These are phyloP conservation scores for Amaranthus palmeri DNA, from an alignment of 148 eudicot genomes.

Conservation along the genomic window DNA sequence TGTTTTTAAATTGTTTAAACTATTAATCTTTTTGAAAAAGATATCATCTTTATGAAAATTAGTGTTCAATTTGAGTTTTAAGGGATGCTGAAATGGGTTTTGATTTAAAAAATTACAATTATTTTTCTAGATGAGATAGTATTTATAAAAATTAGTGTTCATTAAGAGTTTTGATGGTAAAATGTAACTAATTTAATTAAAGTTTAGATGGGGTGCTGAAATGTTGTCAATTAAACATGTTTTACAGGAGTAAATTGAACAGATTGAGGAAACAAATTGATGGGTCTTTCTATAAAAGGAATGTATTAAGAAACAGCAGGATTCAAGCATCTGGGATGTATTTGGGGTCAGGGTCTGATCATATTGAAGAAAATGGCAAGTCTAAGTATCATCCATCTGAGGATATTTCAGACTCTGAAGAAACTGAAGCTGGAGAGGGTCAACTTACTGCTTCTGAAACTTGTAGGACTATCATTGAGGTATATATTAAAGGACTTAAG, in stretches of 20 bases:
- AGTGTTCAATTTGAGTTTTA: too few relatives aligned
- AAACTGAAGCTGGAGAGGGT: conserved; percentile 45
- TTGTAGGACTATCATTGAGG: conserved; percentile 87
- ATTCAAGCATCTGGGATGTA: conserved; percentile 61
- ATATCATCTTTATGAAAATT: neutral
- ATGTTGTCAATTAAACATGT: neutral
- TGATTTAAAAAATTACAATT: too few relatives aligned
- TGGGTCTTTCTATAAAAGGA: conserved; percentile 32
- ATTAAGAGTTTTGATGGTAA: too few relatives aligned
- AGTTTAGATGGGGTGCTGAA: neutral
- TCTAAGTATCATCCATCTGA: conserved; percentile 81
- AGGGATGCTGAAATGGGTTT: too few relatives aligned
- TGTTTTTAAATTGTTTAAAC: neutral
- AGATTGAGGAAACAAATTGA: conserved; percentile 35
- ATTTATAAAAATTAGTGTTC: too few relatives aligned
- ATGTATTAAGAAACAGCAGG: conserved; percentile 27
- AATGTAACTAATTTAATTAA: neutral
- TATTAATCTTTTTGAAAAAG: neutral
- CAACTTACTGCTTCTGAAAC: conserved; percentile 74
- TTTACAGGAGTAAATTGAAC: conserved; percentile 49
- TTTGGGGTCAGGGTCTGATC: conserved; percentile 49
- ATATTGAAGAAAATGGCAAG: conserved; percentile 53
- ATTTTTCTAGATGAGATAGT: too few relatives aligned
- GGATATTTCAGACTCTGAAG: conserved; percentile 58
- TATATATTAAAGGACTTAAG: conserved; percentile 16